phyloP scores from a whole-genome alignment of 2,329 filamentous ascomycete genomes.

The Ophiocordyceps unilateralis region DNA sequence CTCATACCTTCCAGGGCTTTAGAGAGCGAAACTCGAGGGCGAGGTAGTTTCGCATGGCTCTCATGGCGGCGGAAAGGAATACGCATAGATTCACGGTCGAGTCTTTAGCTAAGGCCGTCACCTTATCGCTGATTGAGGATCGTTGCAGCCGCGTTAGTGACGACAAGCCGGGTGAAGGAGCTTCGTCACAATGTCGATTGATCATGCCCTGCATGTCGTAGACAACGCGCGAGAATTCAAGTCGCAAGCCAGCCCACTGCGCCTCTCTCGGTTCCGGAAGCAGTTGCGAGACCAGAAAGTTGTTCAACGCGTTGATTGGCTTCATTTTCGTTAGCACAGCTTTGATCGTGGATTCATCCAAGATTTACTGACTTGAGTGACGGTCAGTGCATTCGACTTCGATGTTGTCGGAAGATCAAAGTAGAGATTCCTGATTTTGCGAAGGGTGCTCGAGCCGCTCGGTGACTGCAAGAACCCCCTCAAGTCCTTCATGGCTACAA shows the following conservation, averaged over 20 bases:
- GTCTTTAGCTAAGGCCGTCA: constrained; percentile 40
- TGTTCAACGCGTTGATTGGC: constrained; percentile 42
- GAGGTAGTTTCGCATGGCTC: constrained; percentile 25
- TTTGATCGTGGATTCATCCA: too few relatives aligned
- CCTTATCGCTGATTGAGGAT: constrained; percentile 34
- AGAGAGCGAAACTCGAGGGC: constrained; percentile 11
- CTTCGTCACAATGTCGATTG: constrained; percentile 21
- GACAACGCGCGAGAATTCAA: constrained; percentile 31
- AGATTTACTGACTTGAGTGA: constrained; percentile 11
- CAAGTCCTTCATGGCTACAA: constrained; percentile 8
- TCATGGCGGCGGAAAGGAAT: constrained; percentile 30
- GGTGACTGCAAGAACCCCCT: constrained; percentile 15
- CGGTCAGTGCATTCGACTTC: constrained; percentile 3
- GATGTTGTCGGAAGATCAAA: constrained; percentile 12
- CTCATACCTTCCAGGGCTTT: constrained; percentile 15
- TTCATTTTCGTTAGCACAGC: constrained; percentile 9
- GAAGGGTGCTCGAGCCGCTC: constrained; percentile 11
- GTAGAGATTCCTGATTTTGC: constrained; percentile 19
- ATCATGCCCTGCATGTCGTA: constrained; percentile 23
- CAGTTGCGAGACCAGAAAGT: constrained; percentile 32
- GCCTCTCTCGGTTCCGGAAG: constrained; percentile 18
- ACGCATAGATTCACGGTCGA: constrained; percentile 36
- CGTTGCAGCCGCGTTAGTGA: constrained; percentile 43
- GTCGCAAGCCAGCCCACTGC: constrained; percentile 33
- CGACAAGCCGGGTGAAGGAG: constrained; percentile 30